Percentiles rank a stretch among this genome's conserved stretches.
Conservation (phyloP, 2,329 filamentous ascomycete species). For the Sclerotinia sclerotiorum region DNA sequence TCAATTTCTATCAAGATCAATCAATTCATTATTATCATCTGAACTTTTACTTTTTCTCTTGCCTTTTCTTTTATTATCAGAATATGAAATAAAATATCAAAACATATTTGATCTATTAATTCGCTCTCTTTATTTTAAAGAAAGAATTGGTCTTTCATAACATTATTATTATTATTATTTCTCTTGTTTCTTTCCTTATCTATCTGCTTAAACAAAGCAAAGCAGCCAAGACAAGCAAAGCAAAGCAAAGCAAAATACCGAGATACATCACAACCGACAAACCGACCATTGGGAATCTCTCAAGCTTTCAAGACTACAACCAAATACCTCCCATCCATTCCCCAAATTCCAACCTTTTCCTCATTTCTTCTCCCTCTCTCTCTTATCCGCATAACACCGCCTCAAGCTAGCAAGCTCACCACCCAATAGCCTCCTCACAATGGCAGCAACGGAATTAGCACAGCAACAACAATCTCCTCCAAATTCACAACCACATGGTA, state of each 20-base stretch:
- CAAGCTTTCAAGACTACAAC: too few species aligned
- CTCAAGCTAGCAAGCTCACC: not conserved
- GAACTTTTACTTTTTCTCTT: not conserved
- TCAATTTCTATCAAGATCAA: not conserved
- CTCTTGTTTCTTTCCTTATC: not conserved
- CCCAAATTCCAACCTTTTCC: not conserved
- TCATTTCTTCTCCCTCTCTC: not conserved
- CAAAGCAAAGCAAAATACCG: not conserved
- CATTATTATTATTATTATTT: not conserved
- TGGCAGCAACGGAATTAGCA: constrained; percentile 45
- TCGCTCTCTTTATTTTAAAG: too few species aligned
- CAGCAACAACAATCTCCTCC: constrained; percentile 41
- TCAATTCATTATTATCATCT: not conserved
- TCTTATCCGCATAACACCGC: constrained; percentile 10
- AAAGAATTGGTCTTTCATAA: not conserved
- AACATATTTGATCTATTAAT: not conserved
- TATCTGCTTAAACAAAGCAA: not conserved
- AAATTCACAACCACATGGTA: constrained; percentile 42
- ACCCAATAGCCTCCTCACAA: constrained; percentile 27
- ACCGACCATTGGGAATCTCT: not conserved
- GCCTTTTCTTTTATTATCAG: not conserved
- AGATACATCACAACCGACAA: not conserved
- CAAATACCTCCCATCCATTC: not conserved
- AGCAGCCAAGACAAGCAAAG: not conserved
- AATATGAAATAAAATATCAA: not conserved